Evolutionary conservation across 768 basidiomycete genomes (phyloP).

Genomic region (Auricularia auricula-judae): DNA sequence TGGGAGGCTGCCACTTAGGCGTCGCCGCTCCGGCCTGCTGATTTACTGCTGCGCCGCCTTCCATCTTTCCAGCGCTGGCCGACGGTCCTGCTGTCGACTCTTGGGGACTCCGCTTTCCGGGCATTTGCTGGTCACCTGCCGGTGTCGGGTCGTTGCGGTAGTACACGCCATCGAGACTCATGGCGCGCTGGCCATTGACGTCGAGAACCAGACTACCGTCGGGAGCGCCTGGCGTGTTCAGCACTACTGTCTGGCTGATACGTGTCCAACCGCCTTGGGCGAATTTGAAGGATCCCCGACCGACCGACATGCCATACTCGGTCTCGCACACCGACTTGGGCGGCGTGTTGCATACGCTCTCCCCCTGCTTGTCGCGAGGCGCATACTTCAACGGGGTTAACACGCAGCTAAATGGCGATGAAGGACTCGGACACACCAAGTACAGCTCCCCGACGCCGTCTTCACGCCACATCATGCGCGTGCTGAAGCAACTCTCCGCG

Average conservation of each 20-base stretch:
- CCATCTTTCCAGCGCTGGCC: not conserved
- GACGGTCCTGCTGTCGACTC: not conserved
- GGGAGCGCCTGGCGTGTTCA: conserved; percentile 64
- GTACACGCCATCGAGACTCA: conserved; percentile 46
- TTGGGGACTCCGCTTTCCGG: not conserved
- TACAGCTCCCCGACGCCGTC: conserved; percentile 66
- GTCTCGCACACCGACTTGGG: conserved; percentile 51
- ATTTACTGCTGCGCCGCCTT: not conserved
- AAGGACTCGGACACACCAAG: conserved; percentile 31
- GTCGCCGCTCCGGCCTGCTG: not conserved
- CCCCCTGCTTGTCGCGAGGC: conserved; percentile 57
- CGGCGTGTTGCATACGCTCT: conserved; percentile 42
- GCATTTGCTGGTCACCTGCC: not conserved
- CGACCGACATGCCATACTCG: conserved; percentile 63
- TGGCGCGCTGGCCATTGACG: conserved; percentile 46
- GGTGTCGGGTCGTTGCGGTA: conserved; percentile 37
- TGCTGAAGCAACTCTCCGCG: conserved; percentile 72
- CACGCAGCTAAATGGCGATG: conserved; percentile 2
- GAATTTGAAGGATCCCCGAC: conserved; percentile 60
- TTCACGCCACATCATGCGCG: conserved; percentile 43
- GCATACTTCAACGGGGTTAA: conserved; percentile 43
- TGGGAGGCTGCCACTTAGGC: not conserved
- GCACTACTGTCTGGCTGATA: conserved; percentile 51
- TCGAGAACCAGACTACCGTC: conserved; percentile 56
- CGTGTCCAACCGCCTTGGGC: conserved; percentile 57